Conservation (phyloP, 345 rosid species). For the Punica granatum region DNA sequence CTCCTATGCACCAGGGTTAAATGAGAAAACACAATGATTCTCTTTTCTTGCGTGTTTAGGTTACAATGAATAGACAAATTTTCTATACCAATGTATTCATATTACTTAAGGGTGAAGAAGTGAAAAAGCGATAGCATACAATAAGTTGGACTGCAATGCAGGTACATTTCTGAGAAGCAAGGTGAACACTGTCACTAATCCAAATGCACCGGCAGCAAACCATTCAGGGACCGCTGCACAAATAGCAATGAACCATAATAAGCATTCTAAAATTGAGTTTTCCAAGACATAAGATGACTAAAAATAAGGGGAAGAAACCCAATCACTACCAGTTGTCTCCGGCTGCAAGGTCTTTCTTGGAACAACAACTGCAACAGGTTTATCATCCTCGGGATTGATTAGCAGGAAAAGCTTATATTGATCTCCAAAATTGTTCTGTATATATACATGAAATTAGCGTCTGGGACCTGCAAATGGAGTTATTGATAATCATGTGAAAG, state of each 20-base stretch:
- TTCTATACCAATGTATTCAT: not conserved
- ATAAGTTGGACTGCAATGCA: slow-evolving; percentile 67
- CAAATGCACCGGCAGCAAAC: slow-evolving; percentile 96
- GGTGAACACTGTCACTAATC: slow-evolving; percentile 69
- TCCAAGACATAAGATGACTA: not conserved
- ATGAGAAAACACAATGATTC: not conserved
- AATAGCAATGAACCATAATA: slow-evolving; percentile 1
- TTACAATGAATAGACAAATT: not conserved
- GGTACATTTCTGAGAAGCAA: slow-evolving; percentile 90
- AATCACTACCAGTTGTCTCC: slow-evolving; percentile 51
- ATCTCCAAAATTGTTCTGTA: slow-evolving; percentile 76
- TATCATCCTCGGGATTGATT: slow-evolving; percentile 88
- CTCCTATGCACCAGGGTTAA: not conserved
- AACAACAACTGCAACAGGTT: slow-evolving; percentile 93
- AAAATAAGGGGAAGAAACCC: not conserved
- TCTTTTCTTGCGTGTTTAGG: not conserved
- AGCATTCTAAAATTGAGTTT: not conserved
- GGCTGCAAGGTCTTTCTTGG: slow-evolving; percentile 74
- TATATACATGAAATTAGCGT: slow-evolving; percentile 9
- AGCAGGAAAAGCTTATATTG: slow-evolving; percentile 81
- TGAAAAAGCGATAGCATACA: slow-evolving; percentile 37
- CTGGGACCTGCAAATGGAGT: slow-evolving; percentile 5
- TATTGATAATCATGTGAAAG: slow-evolving; percentile 5
- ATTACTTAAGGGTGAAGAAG: not conserved
- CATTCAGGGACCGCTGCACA: slow-evolving; percentile 89